phyloP scores from a whole-genome alignment of 495 filamentous ascomycete genomes.

The Podospora tetraspora region DNA sequence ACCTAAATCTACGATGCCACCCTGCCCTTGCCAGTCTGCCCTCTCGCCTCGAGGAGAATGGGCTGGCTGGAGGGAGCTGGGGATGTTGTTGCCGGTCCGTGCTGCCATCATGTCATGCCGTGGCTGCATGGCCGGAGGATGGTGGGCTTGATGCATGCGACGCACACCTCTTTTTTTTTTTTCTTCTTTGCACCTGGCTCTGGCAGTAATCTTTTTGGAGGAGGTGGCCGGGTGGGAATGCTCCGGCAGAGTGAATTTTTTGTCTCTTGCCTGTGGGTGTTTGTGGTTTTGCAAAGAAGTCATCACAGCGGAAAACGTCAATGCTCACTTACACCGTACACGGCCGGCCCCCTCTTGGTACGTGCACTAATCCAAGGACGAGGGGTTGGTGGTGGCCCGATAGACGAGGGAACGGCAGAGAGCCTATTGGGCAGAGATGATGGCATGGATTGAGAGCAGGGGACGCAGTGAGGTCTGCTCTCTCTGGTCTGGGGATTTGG shows the following conservation, averaged over 20 bases:
- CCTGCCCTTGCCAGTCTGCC: background rate
- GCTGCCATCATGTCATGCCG: background rate
- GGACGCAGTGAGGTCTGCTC: background rate
- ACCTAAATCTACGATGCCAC: background rate
- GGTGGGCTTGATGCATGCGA: background rate
- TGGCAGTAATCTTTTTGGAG: background rate
- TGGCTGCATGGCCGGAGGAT: background rate
- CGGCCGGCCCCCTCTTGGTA: background rate
- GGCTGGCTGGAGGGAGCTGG: no score
- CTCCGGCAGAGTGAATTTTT: background rate
- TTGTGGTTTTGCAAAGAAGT: background rate
- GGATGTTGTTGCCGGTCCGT: no score
- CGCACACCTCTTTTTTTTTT: background rate
- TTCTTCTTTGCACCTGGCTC: no score
- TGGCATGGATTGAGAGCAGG: background rate
- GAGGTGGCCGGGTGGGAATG: background rate
- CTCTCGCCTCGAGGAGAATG: background rate
- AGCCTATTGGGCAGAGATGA: background rate
- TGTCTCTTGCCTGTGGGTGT: background rate
- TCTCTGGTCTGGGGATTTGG: background rate
- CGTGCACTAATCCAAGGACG: background rate
- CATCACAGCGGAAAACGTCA: background rate
- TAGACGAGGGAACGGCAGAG: background rate
- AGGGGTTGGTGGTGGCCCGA: background rate
- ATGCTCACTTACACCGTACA: background rate